These are phyloP conservation scores for Botrytis paeoniae DNA, from an alignment of 2,329 filamentous ascomycete species.

Conservation along the genomic window DNA sequence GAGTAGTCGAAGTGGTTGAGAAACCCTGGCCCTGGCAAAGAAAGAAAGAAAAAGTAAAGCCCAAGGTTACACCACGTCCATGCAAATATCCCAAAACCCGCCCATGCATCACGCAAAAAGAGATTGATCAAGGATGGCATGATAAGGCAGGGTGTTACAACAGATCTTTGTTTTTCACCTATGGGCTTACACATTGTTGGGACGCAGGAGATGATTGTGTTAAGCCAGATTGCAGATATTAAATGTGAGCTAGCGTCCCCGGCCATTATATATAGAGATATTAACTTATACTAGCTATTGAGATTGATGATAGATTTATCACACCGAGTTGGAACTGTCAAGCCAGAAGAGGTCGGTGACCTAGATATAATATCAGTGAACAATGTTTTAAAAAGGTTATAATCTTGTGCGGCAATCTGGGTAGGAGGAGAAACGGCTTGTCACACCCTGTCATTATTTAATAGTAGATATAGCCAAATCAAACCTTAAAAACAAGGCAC, in stretches of 20 bases:
- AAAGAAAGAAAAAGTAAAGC: not conserved
- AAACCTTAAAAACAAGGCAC: no score
- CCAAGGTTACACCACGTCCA: not conserved
- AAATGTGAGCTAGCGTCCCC: not conserved
- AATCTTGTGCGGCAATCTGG: no score
- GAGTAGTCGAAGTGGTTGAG: no score
- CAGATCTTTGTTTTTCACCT: not conserved
- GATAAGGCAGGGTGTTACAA: not conserved
- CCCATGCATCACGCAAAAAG: slow-evolving; percentile 6
- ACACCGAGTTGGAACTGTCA: no score
- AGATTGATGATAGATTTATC: no score
- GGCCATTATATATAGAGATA: not conserved
- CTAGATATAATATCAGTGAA: no score
- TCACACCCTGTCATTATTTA: no score
- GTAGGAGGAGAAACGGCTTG: no score
- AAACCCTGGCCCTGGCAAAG: no score
- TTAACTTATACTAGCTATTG: not conserved
- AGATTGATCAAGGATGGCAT: slow-evolving; percentile 10
- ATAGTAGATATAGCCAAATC: no score
- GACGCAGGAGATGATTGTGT: not conserved
- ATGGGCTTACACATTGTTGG: not conserved
- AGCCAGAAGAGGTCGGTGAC: no score
- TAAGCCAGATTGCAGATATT: not conserved
- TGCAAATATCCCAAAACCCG: not conserved
- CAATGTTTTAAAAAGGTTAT: no score